These are phyloP conservation scores for Phytophthora sojae DNA, from an alignment of 352 stramenopile genomes.

Conservation along the genomic window DNA sequence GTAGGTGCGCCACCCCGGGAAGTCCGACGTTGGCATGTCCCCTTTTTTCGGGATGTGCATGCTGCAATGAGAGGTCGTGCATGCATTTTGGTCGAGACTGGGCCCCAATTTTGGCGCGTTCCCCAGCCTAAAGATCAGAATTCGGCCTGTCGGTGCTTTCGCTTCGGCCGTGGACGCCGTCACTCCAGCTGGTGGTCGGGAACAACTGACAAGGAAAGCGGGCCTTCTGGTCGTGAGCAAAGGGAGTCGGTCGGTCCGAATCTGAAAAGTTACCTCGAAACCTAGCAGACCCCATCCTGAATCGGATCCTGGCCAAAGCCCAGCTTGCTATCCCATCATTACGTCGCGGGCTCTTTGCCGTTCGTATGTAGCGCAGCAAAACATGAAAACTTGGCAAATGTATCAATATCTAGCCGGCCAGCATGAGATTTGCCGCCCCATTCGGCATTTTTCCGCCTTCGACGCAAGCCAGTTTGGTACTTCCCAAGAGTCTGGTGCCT, in stretches of 20 bases:
- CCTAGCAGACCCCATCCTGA: slow-evolving; percentile 34
- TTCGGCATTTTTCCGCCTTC: slow-evolving; percentile 37
- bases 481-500: slow-evolving; percentile 10
- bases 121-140: background rate
- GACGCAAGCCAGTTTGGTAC: slow-evolving; percentile 26
- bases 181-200: slow-evolving; percentile 25
- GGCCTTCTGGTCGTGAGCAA: slow-evolving; percentile 20
- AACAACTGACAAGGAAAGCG: slow-evolving; percentile 21
- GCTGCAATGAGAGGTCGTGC: background rate
- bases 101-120: slow-evolving; percentile 2
- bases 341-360: slow-evolving; percentile 26
- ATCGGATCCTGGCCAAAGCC: slow-evolving; percentile 31
- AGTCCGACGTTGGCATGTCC: too few relatives aligned
- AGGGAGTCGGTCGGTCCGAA: slow-evolving; percentile 11
- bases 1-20: too few relatives aligned
- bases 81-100: background rate
- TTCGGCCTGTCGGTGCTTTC: slow-evolving; percentile 2
- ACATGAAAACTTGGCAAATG: background rate
- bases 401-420: slow-evolving; percentile 5
- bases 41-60: background rate
- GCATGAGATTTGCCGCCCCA: slow-evolving; percentile 36
- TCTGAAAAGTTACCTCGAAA: slow-evolving; percentile 17
- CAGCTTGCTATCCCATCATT: slow-evolving; percentile 33
- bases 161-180: background rate
- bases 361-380: slow-evolving; percentile 15